Evolutionary conservation across 2,329 filamentous ascomycete species (phyloP), one percentile per base, ranked within the genome.

Genomic region (Rutstroemia sp.): DNA sequence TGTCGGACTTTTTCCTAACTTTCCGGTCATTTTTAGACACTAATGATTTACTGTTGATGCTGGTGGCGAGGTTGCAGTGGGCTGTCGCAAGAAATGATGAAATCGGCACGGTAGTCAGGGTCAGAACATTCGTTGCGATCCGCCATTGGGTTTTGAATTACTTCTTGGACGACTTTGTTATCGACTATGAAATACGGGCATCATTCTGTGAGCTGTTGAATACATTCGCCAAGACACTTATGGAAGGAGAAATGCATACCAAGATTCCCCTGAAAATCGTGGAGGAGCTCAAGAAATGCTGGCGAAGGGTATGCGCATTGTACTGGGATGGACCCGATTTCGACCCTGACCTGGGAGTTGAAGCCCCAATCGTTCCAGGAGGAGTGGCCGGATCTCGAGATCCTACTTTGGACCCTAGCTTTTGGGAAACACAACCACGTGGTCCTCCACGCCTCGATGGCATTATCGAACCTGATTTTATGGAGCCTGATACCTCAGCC

Each of bases 111-210:
- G 90, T 99, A 52, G 94, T 96, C n/a, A 84, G 92, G 50, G 95
- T 99, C 16, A 83, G 94, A 44, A 95, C 92, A 0, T 99, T 97
- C 74, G 94, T 96, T 25, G 94, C 94, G 7, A 79, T 97, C 46
- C 85, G 94, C 56, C 94, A 99, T 71, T 99, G 94, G 94, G 92
- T 97, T 57, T 74, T 99, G 60, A 99, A 99, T 71, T 99, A 99
- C 71, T 99, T 97, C 64, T 80, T 89, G 55, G 94, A 99, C 68
- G 94, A 99, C 69, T 99, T 96, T 69, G 82, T 95, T 42, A 73
- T 86, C 23, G 84, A 92, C 68, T 85, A 87, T 67, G 76, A 81
- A 46, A 76, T 97, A 34, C 85, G 92, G 8, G 75, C 81, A 5
- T 81, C 82, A 16, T 96, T 96, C 68, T 96, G 92, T 72, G 77